phyloP scores from a whole-genome alignment of 139 green algal genomes.

The Chlamydomonas applanata region DNA sequence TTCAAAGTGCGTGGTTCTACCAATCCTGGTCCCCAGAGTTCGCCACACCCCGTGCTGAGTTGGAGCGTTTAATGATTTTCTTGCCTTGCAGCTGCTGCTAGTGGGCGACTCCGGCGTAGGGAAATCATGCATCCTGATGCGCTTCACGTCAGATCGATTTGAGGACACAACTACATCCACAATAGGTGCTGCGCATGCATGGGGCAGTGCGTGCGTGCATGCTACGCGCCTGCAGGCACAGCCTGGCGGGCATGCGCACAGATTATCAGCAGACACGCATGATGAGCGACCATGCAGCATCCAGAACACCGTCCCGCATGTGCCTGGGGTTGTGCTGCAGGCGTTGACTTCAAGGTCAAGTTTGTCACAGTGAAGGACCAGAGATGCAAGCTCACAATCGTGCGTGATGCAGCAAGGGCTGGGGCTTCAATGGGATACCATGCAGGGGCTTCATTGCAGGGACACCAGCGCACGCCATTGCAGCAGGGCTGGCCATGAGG shows the following conservation, averaged over 20 bases:
- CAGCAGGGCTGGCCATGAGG: not conserved
- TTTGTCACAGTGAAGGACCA: conserved; percentile 75
- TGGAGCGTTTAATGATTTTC: too few species aligned
- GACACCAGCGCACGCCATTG: not conserved
- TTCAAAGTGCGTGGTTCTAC: too few species aligned
- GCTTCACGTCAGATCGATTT: conserved; percentile 85
- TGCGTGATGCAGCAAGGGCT: too few species aligned
- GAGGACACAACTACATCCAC: conserved; percentile 76
- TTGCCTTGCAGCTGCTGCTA: conserved; percentile 71
- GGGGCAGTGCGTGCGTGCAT: not conserved
- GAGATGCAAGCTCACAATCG: conserved; percentile 86
- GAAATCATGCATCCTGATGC: conserved; percentile 85
- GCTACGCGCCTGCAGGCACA: too few species aligned
- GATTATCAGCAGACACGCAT: conserved; percentile 7
- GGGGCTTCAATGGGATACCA: too few species aligned
- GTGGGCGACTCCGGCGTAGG: conserved; percentile 90
- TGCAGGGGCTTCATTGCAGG: too few species aligned
- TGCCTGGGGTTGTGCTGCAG: too few species aligned
- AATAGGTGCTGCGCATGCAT: conserved; percentile 57
- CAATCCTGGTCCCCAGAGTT: too few species aligned
- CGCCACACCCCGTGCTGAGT: too few species aligned
- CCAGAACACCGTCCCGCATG: too few species aligned
- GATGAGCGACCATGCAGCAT: not conserved
- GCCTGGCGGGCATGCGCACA: too few species aligned
- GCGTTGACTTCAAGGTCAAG: conserved; percentile 97